phyloP scores from a whole-genome alignment of 2,329 filamentous ascomycete species.

The Aspergillus glaucus region DNA sequence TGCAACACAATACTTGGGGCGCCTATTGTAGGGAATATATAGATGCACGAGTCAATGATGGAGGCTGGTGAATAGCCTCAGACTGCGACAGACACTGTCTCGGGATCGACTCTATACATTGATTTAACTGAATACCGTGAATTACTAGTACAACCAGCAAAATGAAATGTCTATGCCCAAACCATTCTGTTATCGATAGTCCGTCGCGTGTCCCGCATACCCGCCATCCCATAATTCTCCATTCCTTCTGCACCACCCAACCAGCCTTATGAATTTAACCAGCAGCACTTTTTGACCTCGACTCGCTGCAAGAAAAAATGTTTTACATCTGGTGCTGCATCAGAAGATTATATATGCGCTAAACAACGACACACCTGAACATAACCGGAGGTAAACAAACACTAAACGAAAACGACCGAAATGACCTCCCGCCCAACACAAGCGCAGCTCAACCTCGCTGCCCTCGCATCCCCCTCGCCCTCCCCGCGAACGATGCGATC shows the following conservation, averaged over 20 bases:
- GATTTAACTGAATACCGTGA: too few relatives aligned
- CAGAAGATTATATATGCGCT: slow-evolving; percentile 1
- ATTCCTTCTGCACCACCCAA: neutral
- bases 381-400: neutral
- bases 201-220: neutral
- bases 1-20: too few relatives aligned
- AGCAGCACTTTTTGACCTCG: neutral
- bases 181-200: neutral
- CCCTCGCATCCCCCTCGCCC: slow-evolving; percentile 24
- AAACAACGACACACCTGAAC: neutral
- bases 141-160: too few relatives aligned
- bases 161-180: too few relatives aligned
- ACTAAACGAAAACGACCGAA: neutral
- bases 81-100: too few relatives aligned
- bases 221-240: neutral
- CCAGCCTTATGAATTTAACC: neutral
- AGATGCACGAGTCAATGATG: too few relatives aligned
- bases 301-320: slow-evolving; percentile 15
- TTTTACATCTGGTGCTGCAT: slow-evolving; percentile 10
- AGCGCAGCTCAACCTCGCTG: slow-evolving; percentile 18
- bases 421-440: slow-evolving; percentile 15
- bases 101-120: too few relatives aligned
- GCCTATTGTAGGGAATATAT: too few relatives aligned
- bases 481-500: slow-evolving; percentile 61
- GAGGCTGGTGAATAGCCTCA: neutral